phyloP scores from a whole-genome alignment of 2,329 filamentous ascomycete species.

The Parastagonospora nodorum region DNA sequence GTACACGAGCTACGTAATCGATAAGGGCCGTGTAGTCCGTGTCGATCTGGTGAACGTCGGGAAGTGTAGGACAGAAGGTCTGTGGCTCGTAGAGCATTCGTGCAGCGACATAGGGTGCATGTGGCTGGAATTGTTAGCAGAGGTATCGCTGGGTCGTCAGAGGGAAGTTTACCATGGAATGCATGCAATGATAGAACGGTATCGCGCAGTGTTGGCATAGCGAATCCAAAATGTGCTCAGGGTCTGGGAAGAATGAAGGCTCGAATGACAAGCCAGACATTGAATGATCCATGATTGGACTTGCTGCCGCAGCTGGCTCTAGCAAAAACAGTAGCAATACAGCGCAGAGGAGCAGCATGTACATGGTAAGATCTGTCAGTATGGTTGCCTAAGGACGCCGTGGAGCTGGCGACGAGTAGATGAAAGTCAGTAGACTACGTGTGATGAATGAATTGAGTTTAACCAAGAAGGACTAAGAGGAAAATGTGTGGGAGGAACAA shows the following conservation, averaged over 20 bases:
- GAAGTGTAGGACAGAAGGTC: conserved; percentile 4
- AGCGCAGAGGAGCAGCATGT: conserved; percentile 30
- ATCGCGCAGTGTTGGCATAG: conserved; percentile 33
- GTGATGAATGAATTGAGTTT: too few relatives aligned
- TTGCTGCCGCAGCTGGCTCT: conserved; percentile 32
- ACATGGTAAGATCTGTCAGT: conserved; percentile 29
- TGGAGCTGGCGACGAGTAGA: conserved; percentile 15
- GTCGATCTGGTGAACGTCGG: conserved; percentile 7
- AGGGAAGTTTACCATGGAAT: not conserved
- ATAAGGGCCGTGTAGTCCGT: conserved; percentile 8
- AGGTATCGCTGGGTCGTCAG: not conserved
- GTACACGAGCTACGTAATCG: conserved; percentile 5
- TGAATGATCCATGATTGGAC: conserved; percentile 28
- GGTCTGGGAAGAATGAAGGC: conserved; percentile 23
- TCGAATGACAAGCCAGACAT: conserved; percentile 25
- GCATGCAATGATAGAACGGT: conserved; percentile 23
- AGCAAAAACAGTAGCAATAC: conserved; percentile 34
- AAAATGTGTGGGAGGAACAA: not conserved
- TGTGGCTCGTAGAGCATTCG: conserved; percentile 2
- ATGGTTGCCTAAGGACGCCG: conserved; percentile 29
- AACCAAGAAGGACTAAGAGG: not conserved
- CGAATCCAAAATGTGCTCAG: conserved; percentile 29
- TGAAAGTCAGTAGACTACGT: too few relatives aligned
- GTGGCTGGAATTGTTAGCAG: conserved; percentile 20
- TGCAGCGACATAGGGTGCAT: conserved; percentile 9